A percentile compares a stretch with the other conserved stretches of the same genome.
Evolutionary conservation across 345 rosid genomes (phyloP).

Genomic region (Boechera divaricarpa): DNA sequence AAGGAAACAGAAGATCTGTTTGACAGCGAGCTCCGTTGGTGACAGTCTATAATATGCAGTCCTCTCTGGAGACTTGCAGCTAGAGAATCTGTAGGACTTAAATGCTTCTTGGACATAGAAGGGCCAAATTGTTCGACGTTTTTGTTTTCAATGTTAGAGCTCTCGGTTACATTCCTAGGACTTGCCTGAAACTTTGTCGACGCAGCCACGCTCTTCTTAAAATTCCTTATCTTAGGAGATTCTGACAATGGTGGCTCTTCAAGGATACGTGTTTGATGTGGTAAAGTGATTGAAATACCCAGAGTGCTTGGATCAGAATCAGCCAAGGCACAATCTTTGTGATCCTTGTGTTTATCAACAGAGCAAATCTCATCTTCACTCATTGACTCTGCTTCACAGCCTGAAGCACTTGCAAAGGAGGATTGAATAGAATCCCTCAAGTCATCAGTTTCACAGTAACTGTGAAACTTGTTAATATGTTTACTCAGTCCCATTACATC

Average conservation of each 20-base stretch:
- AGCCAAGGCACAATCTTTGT: slow-evolving; percentile 44
- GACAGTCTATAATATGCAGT: slow-evolving; percentile 71
- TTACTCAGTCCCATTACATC: slow-evolving; percentile 71
- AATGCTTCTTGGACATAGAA: slow-evolving; percentile 63
- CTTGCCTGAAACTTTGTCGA: slow-evolving; percentile 60
- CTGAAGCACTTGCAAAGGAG: slow-evolving; percentile 64
- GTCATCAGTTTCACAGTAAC: slow-evolving; percentile 46
- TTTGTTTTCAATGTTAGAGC: slow-evolving; percentile 32
- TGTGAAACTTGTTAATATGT: slow-evolving; percentile 68
- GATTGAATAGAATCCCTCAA: slow-evolving; percentile 51
- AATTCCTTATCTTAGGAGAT: slow-evolving; percentile 80
- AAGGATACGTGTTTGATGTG: slow-evolving; percentile 57
- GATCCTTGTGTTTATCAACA: slow-evolving; percentile 47
- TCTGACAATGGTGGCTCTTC: slow-evolving; percentile 74
- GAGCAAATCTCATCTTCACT: slow-evolving; percentile 68
- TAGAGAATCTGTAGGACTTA: slow-evolving; percentile 71
- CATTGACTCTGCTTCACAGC: slow-evolving; percentile 65
- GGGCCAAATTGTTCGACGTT: slow-evolving; percentile 54
- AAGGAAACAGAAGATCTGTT: slow-evolving; percentile 74
- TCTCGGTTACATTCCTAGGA: slow-evolving; percentile 53
- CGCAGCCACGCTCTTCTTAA: slow-evolving; percentile 60
- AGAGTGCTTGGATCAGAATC: slow-evolving; percentile 30
- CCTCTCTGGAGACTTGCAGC: slow-evolving; percentile 97
- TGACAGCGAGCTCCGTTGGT: slow-evolving; percentile 65
- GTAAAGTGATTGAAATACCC: slow-evolving; percentile 49